Base-by-base conservation (phyloP, 768 basidiomycete species). In the Auricularia heimuer region DNA sequence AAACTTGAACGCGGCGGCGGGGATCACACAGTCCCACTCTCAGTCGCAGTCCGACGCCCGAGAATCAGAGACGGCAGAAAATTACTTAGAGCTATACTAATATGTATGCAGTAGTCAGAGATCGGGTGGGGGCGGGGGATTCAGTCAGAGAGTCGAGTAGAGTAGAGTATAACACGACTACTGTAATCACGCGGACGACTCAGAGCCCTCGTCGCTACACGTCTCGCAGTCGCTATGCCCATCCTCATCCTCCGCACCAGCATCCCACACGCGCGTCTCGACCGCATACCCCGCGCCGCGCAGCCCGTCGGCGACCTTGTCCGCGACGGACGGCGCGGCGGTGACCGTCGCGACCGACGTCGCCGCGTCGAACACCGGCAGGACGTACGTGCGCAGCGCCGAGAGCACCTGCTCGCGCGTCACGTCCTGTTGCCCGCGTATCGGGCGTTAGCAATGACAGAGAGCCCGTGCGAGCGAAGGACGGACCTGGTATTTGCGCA, bases 331-430 rank as follows among this genome's bases (percentile, higher is more conserved):
- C 24, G 93, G 89, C 4, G 92, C 85, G 21, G 91, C 91, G 29
- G 94, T 89, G 18, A 92, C 86, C 14, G 92, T 86, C 0, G 87
- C 90, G 36, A 92, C 82, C 10, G 92, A 93, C 0, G 86, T 82
- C 3, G 81, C 78, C 0, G 94, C 74, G 67, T 87, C 81, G 76
- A 99, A 98, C 60, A 98, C 77, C 0, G 95, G 92, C 36, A 94
- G 73, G 77, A 97, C 85, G 75, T 94, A 86, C 65, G 81, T 87
- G 68, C 80, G 75, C 65, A 98, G 80, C 3, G 83, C 82, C 4
- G 73, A 76, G 16, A 94, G 73, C 62, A 98, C 87, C 66, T 97
- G 87, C 4, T 85, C 83, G 70, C 87, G 87, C 18, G 87, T 89
- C 65, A 98, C 83, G n/a, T 77, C 76, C 79, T 93, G n/a, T n/a